Conservation (phyloP, 106 monocot species). For the Xerophyta viscosa region DNA sequence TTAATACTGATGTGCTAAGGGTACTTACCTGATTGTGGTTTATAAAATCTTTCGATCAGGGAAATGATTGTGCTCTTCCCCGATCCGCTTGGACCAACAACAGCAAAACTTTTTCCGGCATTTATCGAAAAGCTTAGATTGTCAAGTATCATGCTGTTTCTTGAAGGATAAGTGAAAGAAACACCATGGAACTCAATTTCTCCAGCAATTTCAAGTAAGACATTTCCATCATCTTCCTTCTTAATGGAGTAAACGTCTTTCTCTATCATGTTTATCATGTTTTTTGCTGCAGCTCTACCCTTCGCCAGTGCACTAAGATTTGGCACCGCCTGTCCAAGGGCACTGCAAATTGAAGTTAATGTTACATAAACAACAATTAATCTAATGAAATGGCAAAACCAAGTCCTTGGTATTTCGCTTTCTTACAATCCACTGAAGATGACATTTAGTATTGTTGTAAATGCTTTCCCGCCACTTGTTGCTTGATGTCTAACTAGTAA, state of each 20-base stretch:
- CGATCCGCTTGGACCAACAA: slow-evolving; percentile 14
- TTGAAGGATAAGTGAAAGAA: slow-evolving; percentile 11
- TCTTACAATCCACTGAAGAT: slow-evolving; percentile 53
- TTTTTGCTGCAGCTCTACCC: slow-evolving; percentile 17
- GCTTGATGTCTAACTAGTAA: slow-evolving; percentile 23
- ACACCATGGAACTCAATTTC: slow-evolving; percentile 8
- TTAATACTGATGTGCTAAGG: background rate
- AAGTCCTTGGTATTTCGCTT: no score
- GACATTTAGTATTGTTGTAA: slow-evolving; percentile 41
- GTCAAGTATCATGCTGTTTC: slow-evolving; percentile 7
- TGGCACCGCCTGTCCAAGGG: slow-evolving; percentile 30
- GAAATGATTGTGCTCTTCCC: slow-evolving; percentile 13
- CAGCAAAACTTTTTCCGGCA: slow-evolving; percentile 5
- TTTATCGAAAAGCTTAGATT: slow-evolving; percentile 5
- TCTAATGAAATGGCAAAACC: background rate
- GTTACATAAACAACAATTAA: background rate
- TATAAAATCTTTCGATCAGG: slow-evolving; percentile 12
- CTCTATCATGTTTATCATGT: slow-evolving; percentile 15
- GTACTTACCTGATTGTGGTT: slow-evolving; percentile 10
- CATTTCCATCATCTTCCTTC: background rate
- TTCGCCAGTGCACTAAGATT: slow-evolving; percentile 18
- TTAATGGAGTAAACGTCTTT: slow-evolving; percentile 4
- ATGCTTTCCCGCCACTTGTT: slow-evolving; percentile 45
- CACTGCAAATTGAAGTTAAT: slow-evolving; percentile 11
- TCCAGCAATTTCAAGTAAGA: slow-evolving; percentile 13